Conservation (phyloP, 1,139 yeast genomes). For the Eremothecium sinecaudum region DNA sequence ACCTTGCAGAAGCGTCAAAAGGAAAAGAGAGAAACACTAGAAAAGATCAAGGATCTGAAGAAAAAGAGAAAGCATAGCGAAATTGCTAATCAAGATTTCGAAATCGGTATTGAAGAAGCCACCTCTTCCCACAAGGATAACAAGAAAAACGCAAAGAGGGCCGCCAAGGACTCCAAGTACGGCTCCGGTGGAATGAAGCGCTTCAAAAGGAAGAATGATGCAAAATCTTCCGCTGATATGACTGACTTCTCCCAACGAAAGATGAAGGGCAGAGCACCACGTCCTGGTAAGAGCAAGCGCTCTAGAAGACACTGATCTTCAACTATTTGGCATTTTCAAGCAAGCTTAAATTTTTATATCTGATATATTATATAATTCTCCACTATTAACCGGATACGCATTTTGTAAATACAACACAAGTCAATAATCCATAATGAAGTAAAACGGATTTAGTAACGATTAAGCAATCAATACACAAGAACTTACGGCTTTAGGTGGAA, state of each 20-base stretch:
- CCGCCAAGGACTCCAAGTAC: constrained; percentile 60
- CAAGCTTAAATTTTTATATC: too few species aligned
- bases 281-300: constrained; percentile 76
- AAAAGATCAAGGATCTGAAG: constrained; percentile 80
- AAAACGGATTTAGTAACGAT: too few species aligned
- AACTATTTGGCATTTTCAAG: too few species aligned
- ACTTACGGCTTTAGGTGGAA: too few species aligned
- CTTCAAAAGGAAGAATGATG: constrained; percentile 62
- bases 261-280: constrained; percentile 43
- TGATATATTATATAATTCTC: too few species aligned
- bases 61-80: constrained; percentile 77
- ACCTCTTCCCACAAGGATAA: constrained; percentile 35
- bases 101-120: constrained; percentile 81
- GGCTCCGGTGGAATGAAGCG: constrained; percentile 74
- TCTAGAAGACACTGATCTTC: constrained; percentile 22
- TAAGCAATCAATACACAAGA: too few species aligned
- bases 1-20: constrained; percentile 90
- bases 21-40: constrained; percentile 85
- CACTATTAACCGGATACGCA: too few species aligned
- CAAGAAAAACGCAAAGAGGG: constrained; percentile 54
- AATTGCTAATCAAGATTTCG: constrained; percentile 41
- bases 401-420: too few species aligned
- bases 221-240: constrained; percentile 63
- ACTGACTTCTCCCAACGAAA: constrained; percentile 51
- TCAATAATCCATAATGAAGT: too few species aligned